Evolutionary conservation across 2,329 filamentous ascomycete genomes (phyloP).

Genomic region (Madurella mycetomatis): DNA sequence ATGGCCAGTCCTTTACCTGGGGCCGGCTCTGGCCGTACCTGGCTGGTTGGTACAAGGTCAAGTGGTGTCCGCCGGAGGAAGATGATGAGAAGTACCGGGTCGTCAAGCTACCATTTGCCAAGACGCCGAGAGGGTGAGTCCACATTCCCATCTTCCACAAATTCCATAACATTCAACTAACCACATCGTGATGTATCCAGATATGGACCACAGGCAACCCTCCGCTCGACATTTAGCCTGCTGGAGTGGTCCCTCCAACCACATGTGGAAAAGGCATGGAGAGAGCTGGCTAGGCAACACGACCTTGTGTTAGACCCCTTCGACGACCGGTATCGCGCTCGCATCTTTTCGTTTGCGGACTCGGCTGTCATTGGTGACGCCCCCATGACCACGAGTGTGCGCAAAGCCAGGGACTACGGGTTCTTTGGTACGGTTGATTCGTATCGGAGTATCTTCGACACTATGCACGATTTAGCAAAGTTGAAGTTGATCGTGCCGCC

Average conservation of each 20-base stretch:
- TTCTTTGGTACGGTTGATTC: constrained; percentile 34
- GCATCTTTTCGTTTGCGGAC: constrained; percentile 39
- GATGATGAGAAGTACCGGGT: constrained; percentile 16
- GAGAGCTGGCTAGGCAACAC: constrained; percentile 39
- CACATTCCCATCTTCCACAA: not conserved
- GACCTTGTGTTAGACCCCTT: constrained; percentile 38
- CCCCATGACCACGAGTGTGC: constrained; percentile 27
- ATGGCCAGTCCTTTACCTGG: constrained; percentile 43
- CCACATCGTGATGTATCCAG: constrained; percentile 24
- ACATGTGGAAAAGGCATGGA: constrained; percentile 43
- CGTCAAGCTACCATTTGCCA: constrained; percentile 12
- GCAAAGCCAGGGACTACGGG: constrained; percentile 31
- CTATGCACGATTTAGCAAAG: constrained; percentile 17
- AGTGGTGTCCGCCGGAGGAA: constrained; percentile 31
- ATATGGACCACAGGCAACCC: constrained; percentile 39
- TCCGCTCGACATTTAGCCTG: constrained; percentile 38
- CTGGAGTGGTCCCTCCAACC: constrained; percentile 42
- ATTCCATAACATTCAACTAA: no score
- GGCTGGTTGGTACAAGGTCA: constrained; percentile 40
- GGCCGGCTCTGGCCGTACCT: constrained; percentile 45
- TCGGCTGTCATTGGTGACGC: constrained; percentile 27
- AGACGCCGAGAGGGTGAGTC: constrained; percentile 14
- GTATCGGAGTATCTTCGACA: constrained; percentile 26
- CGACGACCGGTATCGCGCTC: constrained; percentile 42
- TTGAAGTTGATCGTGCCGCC: constrained; percentile 17